Base-by-base conservation (phyloP, 495 filamentous ascomycete species). In the Trichoderma parareesei region DNA sequence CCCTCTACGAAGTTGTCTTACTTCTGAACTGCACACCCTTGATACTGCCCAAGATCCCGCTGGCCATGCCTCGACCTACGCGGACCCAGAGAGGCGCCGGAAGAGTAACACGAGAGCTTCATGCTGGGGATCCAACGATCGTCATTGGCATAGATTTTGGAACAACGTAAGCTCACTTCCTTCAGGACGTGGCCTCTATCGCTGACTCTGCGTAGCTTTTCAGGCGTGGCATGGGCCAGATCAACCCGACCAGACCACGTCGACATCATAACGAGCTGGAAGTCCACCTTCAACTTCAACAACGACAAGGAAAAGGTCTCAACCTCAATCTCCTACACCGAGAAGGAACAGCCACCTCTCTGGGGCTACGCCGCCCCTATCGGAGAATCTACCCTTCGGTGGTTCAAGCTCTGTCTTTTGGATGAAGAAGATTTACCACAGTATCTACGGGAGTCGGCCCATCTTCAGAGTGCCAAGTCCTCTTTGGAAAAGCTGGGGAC, bases 321-420 rank as follows among this genome's bases (percentile, higher is more conserved):
- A 33, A 72, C 62, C 27, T 57, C 62, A 11, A 60, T 71, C 11
- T 67, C 66, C 1, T 69, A 62, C 48, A 2, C 57, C 9, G 27
- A 62, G 40, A 27, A 18, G 5, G 63, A 35, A 3, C 38, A 35
- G 38, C 61, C 10, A 10, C 64, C 16, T n/a, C 16, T 43, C 18
- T 75, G 73, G 74, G 74, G 74, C 0, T 73, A 73, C 40, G 63
- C 42, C 0, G 64, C 74, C 2, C 67, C 68, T 0, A 7, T 35
- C 9, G 66, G 69, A 9, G 48, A 37, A 0, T 65, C 73, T 16
- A 66, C 69, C 4, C 16, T 72, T 5, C 60, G 64, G 38, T 75
- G 73, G 73, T 73, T 75, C 61, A 76, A 76, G 69, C 65, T 76
- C 0, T 65, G 75, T 2, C 63, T 76, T 4, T 13, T 75, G 7